Conservation (phyloP, 306 rosid species). For the Comarum palustre region DNA sequence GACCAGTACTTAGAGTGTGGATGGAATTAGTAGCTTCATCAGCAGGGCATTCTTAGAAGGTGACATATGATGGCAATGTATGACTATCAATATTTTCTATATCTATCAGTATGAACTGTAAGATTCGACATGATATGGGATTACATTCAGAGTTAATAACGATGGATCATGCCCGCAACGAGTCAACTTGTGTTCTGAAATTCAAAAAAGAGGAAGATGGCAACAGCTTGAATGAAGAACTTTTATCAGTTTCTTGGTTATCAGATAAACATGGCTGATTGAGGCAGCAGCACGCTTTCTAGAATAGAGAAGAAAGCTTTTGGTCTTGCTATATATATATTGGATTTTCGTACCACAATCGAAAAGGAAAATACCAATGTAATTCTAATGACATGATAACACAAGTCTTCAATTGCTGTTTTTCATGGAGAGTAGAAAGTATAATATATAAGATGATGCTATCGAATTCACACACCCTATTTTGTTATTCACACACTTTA, state of each 20-base stretch:
- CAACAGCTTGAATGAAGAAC: not conserved
- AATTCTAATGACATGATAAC: no score
- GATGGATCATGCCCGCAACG: not conserved
- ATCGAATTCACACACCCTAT: no score
- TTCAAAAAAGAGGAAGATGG: not conserved
- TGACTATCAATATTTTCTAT: not conserved
- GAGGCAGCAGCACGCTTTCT: not conserved
- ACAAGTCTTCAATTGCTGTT: no score
- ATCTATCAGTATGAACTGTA: not conserved
- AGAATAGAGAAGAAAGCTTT: not conserved
- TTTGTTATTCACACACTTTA: no score
- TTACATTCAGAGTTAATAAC: not conserved
- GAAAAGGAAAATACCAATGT: no score
- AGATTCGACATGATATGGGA: not conserved
- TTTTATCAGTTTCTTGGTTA: not conserved
- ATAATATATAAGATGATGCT: no score
- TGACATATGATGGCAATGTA: not conserved
- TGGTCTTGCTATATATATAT: no score
- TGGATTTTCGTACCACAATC: not conserved
- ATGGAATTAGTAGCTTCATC: not conserved
- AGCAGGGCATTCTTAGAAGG: constrained; percentile 6
- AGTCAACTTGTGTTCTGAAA: not conserved
- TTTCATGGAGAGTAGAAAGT: no score
- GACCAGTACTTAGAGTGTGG: not conserved
- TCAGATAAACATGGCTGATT: not conserved